These are phyloP conservation scores for Leccinum fibrillosum DNA, from an alignment of 768 basidiomycete species.

Conservation along the genomic window DNA sequence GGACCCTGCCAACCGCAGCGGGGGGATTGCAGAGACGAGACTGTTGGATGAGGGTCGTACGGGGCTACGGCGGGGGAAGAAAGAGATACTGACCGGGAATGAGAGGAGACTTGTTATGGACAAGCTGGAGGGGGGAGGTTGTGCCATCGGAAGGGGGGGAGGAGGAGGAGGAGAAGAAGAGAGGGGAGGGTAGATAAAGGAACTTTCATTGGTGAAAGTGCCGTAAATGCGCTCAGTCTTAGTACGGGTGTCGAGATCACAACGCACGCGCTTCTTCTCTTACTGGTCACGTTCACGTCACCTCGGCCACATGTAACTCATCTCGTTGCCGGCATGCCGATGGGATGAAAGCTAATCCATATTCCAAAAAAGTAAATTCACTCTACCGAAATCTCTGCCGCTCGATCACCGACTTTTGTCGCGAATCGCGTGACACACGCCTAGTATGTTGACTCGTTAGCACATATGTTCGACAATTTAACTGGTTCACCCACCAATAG, in stretches of 20 bases:
- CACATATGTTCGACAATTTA: not conserved
- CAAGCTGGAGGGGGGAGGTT: conserved; percentile 32
- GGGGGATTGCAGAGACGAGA: conserved; percentile 64
- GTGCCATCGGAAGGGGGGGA: conserved; percentile 17
- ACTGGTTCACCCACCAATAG: conserved; percentile 55
- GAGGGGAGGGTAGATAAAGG: conserved; percentile 11
- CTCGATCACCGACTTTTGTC: conserved; percentile 79
- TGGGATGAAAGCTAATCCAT: conserved; percentile 8
- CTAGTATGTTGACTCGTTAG: conserved; percentile 35
- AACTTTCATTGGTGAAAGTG: not conserved
- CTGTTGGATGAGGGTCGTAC: conserved; percentile 11
- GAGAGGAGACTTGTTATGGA: conserved; percentile 33
- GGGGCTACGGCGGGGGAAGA: rapidly evolving
- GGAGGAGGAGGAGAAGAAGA: not conserved
- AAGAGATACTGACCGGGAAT: conserved; percentile 34
- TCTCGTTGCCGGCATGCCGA: conserved; percentile 3
- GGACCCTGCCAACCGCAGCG: conserved; percentile 62
- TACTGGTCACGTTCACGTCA: conserved; percentile 3
- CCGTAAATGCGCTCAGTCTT: conserved; percentile 7
- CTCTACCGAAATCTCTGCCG: conserved; percentile 61
- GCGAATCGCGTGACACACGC: conserved; percentile 70
- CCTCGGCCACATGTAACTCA: conserved; percentile 7
- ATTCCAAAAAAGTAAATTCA: conserved; percentile 5
- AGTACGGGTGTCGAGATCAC: conserved; percentile 10
- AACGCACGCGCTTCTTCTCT: conserved; percentile 2